Conservation (phyloP, 2,329 filamentous ascomycete species). For the Alternaria novae-zelandiae region DNA sequence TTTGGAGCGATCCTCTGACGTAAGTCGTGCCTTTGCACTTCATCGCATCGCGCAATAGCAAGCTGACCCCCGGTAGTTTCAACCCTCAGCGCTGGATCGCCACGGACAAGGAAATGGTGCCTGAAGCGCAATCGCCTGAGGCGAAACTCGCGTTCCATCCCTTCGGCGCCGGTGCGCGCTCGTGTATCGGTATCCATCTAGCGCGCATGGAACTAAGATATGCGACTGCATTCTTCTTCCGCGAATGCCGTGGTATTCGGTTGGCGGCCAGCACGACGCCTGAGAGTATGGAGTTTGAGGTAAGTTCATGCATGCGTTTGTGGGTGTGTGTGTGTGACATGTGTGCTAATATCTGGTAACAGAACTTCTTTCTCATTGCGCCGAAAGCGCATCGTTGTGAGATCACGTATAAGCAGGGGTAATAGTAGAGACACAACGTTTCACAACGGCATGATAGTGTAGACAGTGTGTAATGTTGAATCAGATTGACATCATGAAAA, state of each 20-base stretch:
- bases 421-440: accelerated
- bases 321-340: not conserved
- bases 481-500: not conserved
- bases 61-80: constrained; percentile 30
- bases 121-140: constrained; percentile 32
- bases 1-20: constrained; percentile 35
- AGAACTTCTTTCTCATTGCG: constrained; percentile 53
- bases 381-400: constrained; percentile 53
- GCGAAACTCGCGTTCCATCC: constrained; percentile 67
- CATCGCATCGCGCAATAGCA: too few species aligned
- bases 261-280: constrained; percentile 41
- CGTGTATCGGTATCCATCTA: constrained; percentile 73
- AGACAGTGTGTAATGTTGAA: not conserved
- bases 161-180: constrained; percentile 71
- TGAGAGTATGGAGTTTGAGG: constrained; percentile 51
- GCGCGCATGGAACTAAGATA: constrained; percentile 65
- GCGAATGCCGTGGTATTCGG: constrained; percentile 48
- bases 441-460: not conserved
- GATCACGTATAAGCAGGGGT: constrained; percentile 32
- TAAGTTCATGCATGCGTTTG: not conserved
- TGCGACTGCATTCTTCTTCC: constrained; percentile 60
- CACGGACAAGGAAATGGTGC: constrained; percentile 23
- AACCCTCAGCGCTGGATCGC: constrained; percentile 43
- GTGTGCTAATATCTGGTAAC: not conserved
- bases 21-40: constrained; percentile 13